Evolutionary conservation across 768 basidiomycete species (phyloP).

Genomic region (Gautieria morchelliformis): DNA sequence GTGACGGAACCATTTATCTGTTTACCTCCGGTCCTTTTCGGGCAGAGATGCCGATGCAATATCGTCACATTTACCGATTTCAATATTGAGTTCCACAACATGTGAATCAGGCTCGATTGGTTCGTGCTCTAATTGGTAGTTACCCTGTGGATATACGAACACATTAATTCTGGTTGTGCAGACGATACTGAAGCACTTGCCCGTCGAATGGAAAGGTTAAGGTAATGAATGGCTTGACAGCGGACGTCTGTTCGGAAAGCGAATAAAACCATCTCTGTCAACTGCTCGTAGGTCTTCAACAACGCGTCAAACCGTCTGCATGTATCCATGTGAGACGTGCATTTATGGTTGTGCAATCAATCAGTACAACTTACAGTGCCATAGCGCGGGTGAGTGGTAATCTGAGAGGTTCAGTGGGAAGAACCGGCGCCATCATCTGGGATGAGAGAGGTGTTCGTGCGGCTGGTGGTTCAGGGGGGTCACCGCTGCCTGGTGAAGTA

Average conservation of each 20-base stretch:
- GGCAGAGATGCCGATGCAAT: constrained; percentile 53
- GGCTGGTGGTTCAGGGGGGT: constrained; percentile 40
- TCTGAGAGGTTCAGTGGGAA: constrained; percentile 40
- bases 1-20: constrained; percentile 7
- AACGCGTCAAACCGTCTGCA: constrained; percentile 84
- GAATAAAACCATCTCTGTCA: constrained; percentile 78
- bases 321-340: neutral
- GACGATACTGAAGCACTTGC: constrained; percentile 30
- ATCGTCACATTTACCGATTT: constrained; percentile 70
- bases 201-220: constrained; percentile 70
- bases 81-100: constrained; percentile 74
- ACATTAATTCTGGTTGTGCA: constrained; percentile 1
- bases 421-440: constrained; percentile 26
- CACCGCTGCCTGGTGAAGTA: constrained; percentile 41
- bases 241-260: constrained; percentile 84
- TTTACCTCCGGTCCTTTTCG: constrained; percentile 57
- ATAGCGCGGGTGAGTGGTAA: constrained; percentile 83
- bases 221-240: constrained; percentile 71
- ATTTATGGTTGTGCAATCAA: constrained; percentile 1
- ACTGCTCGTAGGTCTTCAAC: constrained; percentile 81
- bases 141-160: constrained; percentile 45
- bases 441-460: constrained; percentile 36
- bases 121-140: constrained; percentile 74
- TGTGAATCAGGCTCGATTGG: constrained; percentile 88
- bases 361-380: constrained; percentile 53